Evolutionary conservation across 2,329 filamentous ascomycete species (phyloP).

Genomic region (Ceratocystis variospora): DNA sequence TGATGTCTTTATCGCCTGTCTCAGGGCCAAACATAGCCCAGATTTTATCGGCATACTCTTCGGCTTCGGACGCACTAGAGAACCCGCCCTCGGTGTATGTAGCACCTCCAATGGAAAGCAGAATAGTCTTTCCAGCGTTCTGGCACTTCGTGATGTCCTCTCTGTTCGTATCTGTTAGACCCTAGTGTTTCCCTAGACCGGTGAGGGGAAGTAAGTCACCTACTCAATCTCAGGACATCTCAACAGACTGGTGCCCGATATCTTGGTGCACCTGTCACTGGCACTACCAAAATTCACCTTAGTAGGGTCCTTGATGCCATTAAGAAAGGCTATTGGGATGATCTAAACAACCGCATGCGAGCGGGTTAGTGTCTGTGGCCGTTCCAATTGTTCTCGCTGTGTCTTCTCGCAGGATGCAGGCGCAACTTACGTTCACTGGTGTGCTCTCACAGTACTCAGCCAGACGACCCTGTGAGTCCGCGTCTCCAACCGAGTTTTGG

Average conservation of each 20-base stretch:
- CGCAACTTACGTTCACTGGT: slow-evolving; percentile 32
- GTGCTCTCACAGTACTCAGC: slow-evolving; percentile 43
- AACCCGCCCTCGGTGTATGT: slow-evolving; percentile 40
- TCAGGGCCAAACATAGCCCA: slow-evolving; percentile 30
- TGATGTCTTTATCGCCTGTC: slow-evolving; percentile 23
- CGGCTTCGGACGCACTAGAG: slow-evolving; percentile 26
- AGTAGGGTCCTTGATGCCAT: slow-evolving; percentile 39
- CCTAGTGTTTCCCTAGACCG: background rate
- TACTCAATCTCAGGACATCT: slow-evolving; percentile 53
- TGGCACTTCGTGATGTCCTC: slow-evolving; percentile 32
- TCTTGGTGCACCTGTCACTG: slow-evolving; percentile 46
- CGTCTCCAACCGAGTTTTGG: slow-evolving; percentile 28
- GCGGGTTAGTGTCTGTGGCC: background rate
- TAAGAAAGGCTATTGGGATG: slow-evolving; percentile 51
- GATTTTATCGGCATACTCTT: slow-evolving; percentile 29
- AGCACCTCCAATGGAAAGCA: slow-evolving; percentile 35
- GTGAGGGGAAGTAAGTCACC: slow-evolving; percentile 22
- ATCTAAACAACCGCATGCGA: slow-evolving; percentile 14
- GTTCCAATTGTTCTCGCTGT: slow-evolving; percentile 18
- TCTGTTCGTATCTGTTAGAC: background rate
- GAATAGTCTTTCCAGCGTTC: slow-evolving; percentile 30
- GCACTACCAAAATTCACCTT: slow-evolving; percentile 52
- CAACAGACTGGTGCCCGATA: slow-evolving; percentile 43
- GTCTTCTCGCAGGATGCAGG: background rate
- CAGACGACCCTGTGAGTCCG: slow-evolving; percentile 39